A percentile compares a stretch with the other conserved stretches of the same genome.
These are phyloP conservation scores for Neurospora intermedia DNA, from an alignment of 495 filamentous ascomycete genomes.

Conservation along the genomic window DNA sequence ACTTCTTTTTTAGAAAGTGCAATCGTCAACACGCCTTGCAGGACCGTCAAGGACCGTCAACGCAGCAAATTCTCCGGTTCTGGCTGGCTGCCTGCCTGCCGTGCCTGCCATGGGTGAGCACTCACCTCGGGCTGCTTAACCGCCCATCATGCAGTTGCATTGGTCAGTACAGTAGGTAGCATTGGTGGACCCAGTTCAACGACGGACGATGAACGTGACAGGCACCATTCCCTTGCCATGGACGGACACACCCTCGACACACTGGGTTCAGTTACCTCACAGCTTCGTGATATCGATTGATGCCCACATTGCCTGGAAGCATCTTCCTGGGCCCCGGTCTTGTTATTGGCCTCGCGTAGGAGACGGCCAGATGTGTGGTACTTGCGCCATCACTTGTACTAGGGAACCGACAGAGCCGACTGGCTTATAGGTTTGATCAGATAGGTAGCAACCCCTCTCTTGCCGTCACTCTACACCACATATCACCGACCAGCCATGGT, in stretches of 20 bases:
- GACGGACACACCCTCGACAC: neutral
- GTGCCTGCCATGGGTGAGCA: neutral
- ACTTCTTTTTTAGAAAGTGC: neutral
- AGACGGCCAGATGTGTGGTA: neutral
- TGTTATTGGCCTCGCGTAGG: conserved; percentile 17
- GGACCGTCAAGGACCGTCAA: neutral
- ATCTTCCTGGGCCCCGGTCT: conserved; percentile 6
- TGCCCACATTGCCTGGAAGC: neutral
- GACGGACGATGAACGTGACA: conserved; percentile 3
- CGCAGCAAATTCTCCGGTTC: neutral
- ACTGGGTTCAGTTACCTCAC: neutral
- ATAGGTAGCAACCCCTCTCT: neutral
- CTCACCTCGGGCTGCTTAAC: conserved; percentile 20
- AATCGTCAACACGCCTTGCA: neutral
- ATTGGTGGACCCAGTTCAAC: conserved; percentile 8
- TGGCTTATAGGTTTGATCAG: neutral
- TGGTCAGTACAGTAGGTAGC: conserved; percentile 6
- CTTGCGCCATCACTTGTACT: neutral
- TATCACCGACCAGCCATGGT: neutral
- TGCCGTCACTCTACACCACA: neutral
- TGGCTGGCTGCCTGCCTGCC: neutral
- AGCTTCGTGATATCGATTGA: conserved; percentile 18
- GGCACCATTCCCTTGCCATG: neutral
- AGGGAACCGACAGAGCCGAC: neutral
- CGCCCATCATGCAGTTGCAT: conserved; percentile 34